phyloP scores from a whole-genome alignment of 2,329 filamentous ascomycete species.

The Paradendryphiella salina region DNA sequence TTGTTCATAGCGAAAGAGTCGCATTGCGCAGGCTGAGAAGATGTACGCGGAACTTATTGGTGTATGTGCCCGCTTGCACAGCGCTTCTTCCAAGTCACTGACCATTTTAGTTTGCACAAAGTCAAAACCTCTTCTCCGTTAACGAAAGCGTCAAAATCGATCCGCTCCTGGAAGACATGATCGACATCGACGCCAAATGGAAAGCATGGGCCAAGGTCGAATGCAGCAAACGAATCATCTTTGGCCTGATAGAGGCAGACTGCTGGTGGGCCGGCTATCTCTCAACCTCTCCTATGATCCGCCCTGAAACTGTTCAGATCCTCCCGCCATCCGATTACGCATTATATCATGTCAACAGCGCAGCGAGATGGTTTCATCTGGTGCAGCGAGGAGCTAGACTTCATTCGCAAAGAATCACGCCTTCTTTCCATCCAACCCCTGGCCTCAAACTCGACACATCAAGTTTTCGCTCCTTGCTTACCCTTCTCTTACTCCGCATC shows the following conservation, averaged over 20 bases:
- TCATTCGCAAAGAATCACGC: conserved; percentile 40
- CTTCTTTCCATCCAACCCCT: conserved; percentile 39
- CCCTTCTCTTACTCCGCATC: conserved; percentile 39
- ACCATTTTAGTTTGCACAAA: conserved; percentile 50
- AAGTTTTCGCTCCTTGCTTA: conserved; percentile 39
- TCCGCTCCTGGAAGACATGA: conserved; percentile 50
- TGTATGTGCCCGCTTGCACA: conserved; percentile 27
- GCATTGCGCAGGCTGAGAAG: conserved; percentile 55
- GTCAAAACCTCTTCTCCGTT: conserved; percentile 55
- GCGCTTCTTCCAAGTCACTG: conserved; percentile 4
- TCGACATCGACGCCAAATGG: conserved; percentile 54
- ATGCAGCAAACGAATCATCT: conserved; percentile 55
- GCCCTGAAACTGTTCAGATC: conserved; percentile 53
- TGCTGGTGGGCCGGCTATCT: conserved; percentile 56
- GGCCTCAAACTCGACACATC: conserved; percentile 38
- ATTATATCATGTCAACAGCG: conserved; percentile 50
- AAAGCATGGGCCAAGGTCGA: conserved; percentile 59
- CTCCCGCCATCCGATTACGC: conserved; percentile 52
- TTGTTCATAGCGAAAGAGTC: conserved; percentile 40
- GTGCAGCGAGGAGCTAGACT: conserved; percentile 36
- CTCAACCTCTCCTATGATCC: conserved; percentile 52
- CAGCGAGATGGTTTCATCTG: conserved; percentile 39
- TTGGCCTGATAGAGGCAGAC: conserved; percentile 52
- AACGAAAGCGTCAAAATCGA: conserved; percentile 46
- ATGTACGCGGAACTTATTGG: conserved; percentile 56